Conservation (phyloP, 225 moss, liverwort and hornwort species). For the Marchantia paleacea region DNA sequence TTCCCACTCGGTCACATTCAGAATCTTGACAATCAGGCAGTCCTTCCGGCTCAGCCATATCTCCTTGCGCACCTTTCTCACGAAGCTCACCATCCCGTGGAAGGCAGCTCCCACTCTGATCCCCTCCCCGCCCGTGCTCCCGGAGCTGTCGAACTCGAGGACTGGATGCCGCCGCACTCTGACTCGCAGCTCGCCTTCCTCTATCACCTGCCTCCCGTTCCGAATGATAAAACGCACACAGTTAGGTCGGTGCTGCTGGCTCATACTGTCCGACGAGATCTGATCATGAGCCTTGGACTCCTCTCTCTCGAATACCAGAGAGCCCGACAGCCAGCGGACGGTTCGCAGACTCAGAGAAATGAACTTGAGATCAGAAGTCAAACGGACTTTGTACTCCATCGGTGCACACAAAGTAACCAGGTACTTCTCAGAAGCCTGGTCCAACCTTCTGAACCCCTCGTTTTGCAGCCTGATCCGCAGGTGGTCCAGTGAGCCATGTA, state of each 20-base stretch:
- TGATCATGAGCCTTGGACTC: background rate
- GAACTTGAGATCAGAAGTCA: constrained; percentile 22
- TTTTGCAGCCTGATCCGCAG: background rate
- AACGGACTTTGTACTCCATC: constrained; percentile 15
- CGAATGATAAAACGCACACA: constrained; percentile 26
- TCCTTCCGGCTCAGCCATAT: constrained; percentile 7
- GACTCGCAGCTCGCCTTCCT: background rate
- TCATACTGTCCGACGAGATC: background rate
- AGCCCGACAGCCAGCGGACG: constrained; percentile 26
- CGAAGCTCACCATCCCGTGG: constrained; percentile 4
- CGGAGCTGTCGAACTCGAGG: constrained; percentile 8
- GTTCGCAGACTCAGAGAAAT: constrained; percentile 15
- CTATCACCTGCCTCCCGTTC: background rate
- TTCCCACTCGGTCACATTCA: constrained; percentile 27
- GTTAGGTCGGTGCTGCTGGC: constrained; percentile 12
- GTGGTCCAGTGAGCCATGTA: background rate
- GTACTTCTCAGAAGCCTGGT: background rate
- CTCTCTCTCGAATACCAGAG: constrained; percentile 17
- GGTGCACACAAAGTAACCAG: constrained; percentile 1
- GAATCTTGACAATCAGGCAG: constrained; percentile 16
- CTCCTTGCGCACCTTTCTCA: constrained; percentile 25
- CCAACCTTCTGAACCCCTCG: constrained; percentile 8
- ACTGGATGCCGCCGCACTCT: constrained; percentile 16
- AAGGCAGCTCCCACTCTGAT: constrained; percentile 22
- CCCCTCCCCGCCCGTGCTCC: background rate